phyloP scores from a whole-genome alignment of 306 rosid genomes.

The Vigna reflexopilosa region DNA sequence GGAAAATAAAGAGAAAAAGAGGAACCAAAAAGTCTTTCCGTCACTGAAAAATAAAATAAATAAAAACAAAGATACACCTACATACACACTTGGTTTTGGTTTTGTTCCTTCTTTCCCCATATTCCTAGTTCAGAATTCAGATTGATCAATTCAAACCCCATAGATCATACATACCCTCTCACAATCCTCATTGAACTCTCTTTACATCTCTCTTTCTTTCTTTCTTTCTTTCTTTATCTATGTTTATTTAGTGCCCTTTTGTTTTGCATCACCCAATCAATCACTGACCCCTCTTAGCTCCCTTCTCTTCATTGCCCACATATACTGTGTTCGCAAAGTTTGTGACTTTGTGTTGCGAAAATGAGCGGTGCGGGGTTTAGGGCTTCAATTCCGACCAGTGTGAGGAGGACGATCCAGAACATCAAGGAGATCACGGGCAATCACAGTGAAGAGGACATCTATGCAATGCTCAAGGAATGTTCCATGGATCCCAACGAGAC shows the following conservation, averaged over 20 bases:
- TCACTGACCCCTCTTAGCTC: conserved; percentile 48
- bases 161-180: conserved; percentile 29
- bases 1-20: neutral
- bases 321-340: conserved; percentile 28
- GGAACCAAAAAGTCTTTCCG: conserved; percentile 46
- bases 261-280: conserved; percentile 43
- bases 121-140: conserved; percentile 45
- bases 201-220: neutral
- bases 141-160: conserved; percentile 62
- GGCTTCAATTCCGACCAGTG: conserved; percentile 84
- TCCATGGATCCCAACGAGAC: conserved; percentile 99
- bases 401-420: conserved; percentile 77
- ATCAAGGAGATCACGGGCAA: conserved; percentile 86
- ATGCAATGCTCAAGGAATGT: conserved; percentile 96
- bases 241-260: conserved; percentile 39
- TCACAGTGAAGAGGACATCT: conserved; percentile 86
- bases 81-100: conserved; percentile 39
- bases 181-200: conserved; percentile 29
- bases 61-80: conserved; percentile 3
- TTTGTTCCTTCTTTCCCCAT: conserved; percentile 34
- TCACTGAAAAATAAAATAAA: conserved; percentile 31
- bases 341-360: conserved; percentile 51
- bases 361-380: conserved; percentile 82
- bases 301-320: conserved; percentile 38
- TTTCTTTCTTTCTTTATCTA: neutral